These are phyloP conservation scores for Pseudogymnoascus sp. DNA, from an alignment of 2,329 filamentous ascomycete species.

Conservation along the genomic window DNA sequence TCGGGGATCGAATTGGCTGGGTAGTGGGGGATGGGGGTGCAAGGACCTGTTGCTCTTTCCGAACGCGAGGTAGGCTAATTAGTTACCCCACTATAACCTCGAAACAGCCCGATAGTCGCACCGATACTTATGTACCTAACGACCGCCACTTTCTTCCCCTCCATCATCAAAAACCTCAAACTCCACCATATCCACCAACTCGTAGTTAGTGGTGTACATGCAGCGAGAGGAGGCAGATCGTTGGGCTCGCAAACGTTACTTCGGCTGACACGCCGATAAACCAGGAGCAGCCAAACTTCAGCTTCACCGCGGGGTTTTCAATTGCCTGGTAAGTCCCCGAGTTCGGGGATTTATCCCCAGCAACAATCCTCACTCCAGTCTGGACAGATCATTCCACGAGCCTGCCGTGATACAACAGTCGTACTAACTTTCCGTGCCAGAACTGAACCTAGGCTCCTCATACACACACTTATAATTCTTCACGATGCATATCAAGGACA, in stretches of 20 bases:
- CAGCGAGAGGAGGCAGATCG: slow-evolving; percentile 45
- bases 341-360: background rate
- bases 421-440: background rate
- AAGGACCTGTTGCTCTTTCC: background rate
- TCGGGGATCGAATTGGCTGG: background rate
- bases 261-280: slow-evolving; percentile 30
- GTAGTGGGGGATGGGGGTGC: background rate
- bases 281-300: slow-evolving; percentile 21
- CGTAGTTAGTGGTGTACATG: slow-evolving; percentile 36
- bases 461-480: slow-evolving; percentile 8
- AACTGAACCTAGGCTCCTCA: slow-evolving; percentile 4
- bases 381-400: background rate
- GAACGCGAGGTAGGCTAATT: slow-evolving; percentile 8
- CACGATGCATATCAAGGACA: slow-evolving; percentile 92
- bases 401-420: background rate
- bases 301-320: slow-evolving; percentile 12
- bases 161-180: slow-evolving; percentile 10
- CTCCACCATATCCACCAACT: background rate
- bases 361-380: slow-evolving; percentile 1
- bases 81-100: slow-evolving; percentile 8
- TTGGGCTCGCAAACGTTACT: slow-evolving; percentile 40
- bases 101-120: slow-evolving; percentile 9
- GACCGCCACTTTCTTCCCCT: slow-evolving; percentile 11
- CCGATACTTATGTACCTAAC: slow-evolving; percentile 6
- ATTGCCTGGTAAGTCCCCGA: slow-evolving; percentile 13